Conservation (phyloP, 2,329 filamentous ascomycete genomes). For the Zymoseptoria ardabiliae region DNA sequence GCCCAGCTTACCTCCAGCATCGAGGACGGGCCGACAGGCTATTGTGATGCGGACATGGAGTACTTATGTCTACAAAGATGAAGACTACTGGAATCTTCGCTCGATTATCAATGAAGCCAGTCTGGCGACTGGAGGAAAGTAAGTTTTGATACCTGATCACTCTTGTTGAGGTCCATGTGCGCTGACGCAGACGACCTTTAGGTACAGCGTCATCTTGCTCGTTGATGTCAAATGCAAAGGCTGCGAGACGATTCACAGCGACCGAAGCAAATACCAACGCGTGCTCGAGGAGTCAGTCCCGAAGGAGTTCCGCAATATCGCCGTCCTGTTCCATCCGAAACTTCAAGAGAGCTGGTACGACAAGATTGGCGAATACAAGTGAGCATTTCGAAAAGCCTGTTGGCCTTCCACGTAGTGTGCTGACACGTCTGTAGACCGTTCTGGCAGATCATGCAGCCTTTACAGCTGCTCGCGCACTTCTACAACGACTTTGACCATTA, state of each 20-base stretch:
- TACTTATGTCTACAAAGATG: constrained; percentile 36
- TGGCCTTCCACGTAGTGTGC: not conserved
- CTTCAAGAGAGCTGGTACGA: constrained; percentile 41
- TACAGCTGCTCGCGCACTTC: constrained; percentile 66
- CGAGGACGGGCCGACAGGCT: constrained; percentile 25
- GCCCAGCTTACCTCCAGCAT: constrained; percentile 19
- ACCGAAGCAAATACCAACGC: constrained; percentile 49
- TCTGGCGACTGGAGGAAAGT: constrained; percentile 35
- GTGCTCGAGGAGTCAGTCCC: constrained; percentile 58
- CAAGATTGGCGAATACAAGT: constrained; percentile 35
- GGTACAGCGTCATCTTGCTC: constrained; percentile 37
- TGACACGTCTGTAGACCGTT: constrained; percentile 22
- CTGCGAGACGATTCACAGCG: constrained; percentile 49
- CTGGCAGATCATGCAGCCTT: constrained; percentile 56
- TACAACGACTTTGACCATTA: constrained; percentile 71
- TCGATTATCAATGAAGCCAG: constrained; percentile 38
- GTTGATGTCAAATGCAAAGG: constrained; percentile 45
- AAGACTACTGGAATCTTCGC: constrained; percentile 37
- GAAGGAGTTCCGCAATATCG: constrained; percentile 59
- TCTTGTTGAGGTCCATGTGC: not conserved
- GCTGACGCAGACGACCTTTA: not conserved
- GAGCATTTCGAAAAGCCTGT: not conserved
- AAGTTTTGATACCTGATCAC: not conserved
- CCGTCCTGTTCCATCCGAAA: constrained; percentile 62
- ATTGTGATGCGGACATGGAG: constrained; percentile 38